Evolutionary conservation across 345 rosid genomes (phyloP).

Genomic region (Leavenworthia alabamica): DNA sequence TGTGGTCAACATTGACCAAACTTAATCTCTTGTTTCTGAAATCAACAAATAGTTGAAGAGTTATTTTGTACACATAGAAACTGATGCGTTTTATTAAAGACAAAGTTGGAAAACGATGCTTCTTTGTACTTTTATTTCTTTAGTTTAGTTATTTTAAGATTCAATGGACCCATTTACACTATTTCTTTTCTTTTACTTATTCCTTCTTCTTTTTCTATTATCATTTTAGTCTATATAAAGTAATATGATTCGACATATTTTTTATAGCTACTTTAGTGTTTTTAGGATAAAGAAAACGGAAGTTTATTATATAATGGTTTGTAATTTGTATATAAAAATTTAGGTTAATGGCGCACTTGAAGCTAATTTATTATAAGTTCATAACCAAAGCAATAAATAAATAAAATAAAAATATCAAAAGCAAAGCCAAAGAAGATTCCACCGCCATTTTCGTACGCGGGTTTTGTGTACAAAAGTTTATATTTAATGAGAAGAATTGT

Average conservation of each 20-base stretch:
- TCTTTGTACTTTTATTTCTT: conserved; percentile 11
- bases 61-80: too few species aligned
- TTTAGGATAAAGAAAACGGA: background rate
- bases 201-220: background rate
- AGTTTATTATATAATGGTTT: background rate
- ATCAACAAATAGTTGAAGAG: too few species aligned
- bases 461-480: conserved; percentile 15
- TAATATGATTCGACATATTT: background rate
- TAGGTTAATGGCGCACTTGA: background rate
- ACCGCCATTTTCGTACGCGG: conserved; percentile 5
- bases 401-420: background rate
- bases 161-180: background rate
- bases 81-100: conserved; percentile 15
- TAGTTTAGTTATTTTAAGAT: background rate
- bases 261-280: background rate
- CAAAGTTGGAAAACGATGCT: conserved; percentile 19
- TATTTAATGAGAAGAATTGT: background rate
- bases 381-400: conserved; percentile 3
- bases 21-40: too few species aligned
- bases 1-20: too few species aligned
- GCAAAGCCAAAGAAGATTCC: conserved; percentile 20
- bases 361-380: background rate
- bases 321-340: background rate
- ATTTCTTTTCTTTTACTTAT: background rate
- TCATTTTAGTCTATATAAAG: background rate